These are phyloP conservation scores for Kodamaea arcana DNA, from an alignment of 1,139 yeast genomes.

Conservation along the genomic window DNA sequence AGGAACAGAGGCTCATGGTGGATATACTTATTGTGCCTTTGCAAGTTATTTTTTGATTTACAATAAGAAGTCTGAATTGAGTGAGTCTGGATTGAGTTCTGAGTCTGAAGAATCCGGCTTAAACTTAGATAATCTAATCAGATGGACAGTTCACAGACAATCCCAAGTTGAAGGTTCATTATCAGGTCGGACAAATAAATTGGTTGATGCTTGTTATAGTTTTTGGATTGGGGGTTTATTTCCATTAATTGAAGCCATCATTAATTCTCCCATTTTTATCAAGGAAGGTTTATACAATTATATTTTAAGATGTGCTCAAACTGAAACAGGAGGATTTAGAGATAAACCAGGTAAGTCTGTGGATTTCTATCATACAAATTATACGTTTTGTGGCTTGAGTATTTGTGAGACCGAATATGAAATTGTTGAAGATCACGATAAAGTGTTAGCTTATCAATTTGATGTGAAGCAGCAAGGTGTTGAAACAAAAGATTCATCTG, in stretches of 20 bases:
- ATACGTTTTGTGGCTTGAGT: constrained; percentile 74
- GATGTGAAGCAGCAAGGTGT: constrained; percentile 14
- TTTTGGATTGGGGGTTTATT: constrained; percentile 90
- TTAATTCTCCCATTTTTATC: constrained; percentile 29
- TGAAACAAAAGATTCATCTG: no score
- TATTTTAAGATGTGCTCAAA: constrained; percentile 73
- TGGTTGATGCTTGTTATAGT: constrained; percentile 94
- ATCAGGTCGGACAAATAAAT: constrained; percentile 84
- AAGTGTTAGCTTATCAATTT: constrained; percentile 27
- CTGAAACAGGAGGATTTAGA: constrained; percentile 62
- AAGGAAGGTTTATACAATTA: constrained; percentile 59
- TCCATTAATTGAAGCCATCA: constrained; percentile 57
- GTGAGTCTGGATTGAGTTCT: no score
- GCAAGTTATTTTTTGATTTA: constrained; percentile 59
- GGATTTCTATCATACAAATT: constrained; percentile 91
- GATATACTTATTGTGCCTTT: constrained; percentile 86
- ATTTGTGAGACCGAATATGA: constrained; percentile 42
- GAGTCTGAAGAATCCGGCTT: no score
- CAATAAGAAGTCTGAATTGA: constrained; percentile 21
- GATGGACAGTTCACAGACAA: constrained; percentile 76
- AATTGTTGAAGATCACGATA: constrained; percentile 6
- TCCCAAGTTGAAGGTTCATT: constrained; percentile 75
- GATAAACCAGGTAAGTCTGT: constrained; percentile 84
- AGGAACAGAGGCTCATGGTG: constrained; percentile 92
- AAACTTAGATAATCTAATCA: constrained; percentile 39